Base-by-base conservation (phyloP, 371 early-diverging fungal species). In the Amoeboaphelidium occidentale region DNA sequence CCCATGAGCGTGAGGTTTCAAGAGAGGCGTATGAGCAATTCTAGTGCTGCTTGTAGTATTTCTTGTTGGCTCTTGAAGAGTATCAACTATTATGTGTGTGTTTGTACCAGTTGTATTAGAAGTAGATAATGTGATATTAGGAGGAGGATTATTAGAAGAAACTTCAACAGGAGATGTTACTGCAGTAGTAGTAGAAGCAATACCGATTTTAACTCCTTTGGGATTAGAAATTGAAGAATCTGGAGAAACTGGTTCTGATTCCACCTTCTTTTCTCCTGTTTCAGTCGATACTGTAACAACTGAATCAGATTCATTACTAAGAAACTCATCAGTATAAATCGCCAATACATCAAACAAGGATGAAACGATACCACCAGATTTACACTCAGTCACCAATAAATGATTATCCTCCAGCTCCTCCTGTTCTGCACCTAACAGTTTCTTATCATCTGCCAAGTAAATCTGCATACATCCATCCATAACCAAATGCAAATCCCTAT, bases 321-420 rank as follows among this genome's bases (percentile, higher is more conserved):
- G 48, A 26, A 56, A 23, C 25, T 78, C 78, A 45, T 86, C 85
- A 1, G 89, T 76, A 50, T 92, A 84, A 27, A 92, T 69, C 2
- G 80, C 72, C n/a, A 96, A 65, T 44, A 96, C 84, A 3, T 80
- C 77, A 61, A 93, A 91, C 49, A 96, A 57, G 48, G 84, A 82
- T 2, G 88, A 84, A 2, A 96, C 73, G 0, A 87, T 83, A 13
- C 84, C 86, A n/a, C 92, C 93, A 0, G 79, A 64, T 28, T 73
- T 69, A 23, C 93, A 87, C 54, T 83, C 84, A 55, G 85, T 87
- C 27, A 91, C 68, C 43, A 88, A 60, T 6, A 80, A 79, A 50
- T 84, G 78, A 20, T 75, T 58, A 46, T 26, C 26, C 23, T 43
- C 32, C 28, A 22, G 23, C 24, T 50, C 51, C 27, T 23, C 28